Conservation (phyloP, 2,329 filamentous ascomycete genomes). For the Ceratocystis ficicola region DNA sequence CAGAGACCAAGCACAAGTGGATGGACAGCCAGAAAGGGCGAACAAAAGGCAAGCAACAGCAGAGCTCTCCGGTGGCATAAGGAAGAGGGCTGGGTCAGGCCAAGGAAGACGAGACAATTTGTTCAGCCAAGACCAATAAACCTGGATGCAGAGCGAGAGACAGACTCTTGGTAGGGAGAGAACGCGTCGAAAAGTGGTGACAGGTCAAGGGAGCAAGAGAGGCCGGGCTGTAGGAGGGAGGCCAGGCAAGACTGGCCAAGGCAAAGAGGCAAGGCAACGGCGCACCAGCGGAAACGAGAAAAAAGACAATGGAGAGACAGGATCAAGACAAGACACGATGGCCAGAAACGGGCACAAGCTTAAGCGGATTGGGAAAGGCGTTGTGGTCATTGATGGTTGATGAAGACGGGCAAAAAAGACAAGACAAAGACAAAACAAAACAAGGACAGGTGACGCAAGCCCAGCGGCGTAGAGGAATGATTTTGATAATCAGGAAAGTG, state of each 20-base stretch:
- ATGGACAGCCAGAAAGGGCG: no score
- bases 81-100: background rate
- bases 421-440: background rate
- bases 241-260: background rate
- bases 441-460: conserved; percentile 5
- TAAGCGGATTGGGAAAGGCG: background rate
- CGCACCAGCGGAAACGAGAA: conserved; percentile 4
- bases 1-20: background rate
- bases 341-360: conserved; percentile 8
- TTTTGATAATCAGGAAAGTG: background rate
- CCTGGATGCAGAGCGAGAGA: background rate
- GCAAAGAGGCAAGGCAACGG: conserved; percentile 5
- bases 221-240: background rate
- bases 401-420: background rate
- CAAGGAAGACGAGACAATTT: background rate
- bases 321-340: conserved; percentile 4
- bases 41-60: no score
- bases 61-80: no score
- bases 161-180: background rate
- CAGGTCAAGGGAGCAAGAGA: conserved; percentile 5
- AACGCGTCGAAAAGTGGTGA: conserved; percentile 7
- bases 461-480: background rate
- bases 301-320: conserved; percentile 2
- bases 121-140: conserved; percentile 7
- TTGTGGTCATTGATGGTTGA: background rate